Percentiles rank a stretch among this genome's conserved stretches.
These are phyloP conservation scores for Kurtzmaniella quercitrusa DNA, from an alignment of 1,139 yeast genomes.

Conservation along the genomic window DNA sequence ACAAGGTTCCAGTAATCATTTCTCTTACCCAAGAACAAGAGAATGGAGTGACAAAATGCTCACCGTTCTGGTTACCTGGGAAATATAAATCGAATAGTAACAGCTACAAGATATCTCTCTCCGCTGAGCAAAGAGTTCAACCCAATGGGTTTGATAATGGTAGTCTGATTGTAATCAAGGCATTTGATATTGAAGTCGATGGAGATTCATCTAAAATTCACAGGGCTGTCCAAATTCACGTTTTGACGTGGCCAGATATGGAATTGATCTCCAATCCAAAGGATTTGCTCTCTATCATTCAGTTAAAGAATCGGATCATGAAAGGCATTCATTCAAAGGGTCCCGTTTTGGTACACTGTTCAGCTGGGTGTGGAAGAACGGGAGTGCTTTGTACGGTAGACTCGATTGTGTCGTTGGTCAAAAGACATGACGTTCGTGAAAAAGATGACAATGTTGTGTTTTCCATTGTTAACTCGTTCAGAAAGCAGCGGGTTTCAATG, in stretches of 20 bases:
- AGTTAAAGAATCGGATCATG: conserved; percentile 33
- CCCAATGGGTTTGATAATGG: conserved; percentile 11
- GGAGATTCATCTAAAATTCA: conserved; percentile 15
- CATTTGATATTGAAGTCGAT: conserved; percentile 28
- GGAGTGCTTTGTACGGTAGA: conserved; percentile 83
- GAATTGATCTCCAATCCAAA: conserved; percentile 34
- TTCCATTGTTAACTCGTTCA: conserved; percentile 52
- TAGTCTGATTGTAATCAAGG: conserved; percentile 27
- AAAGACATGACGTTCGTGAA: conserved; percentile 7
- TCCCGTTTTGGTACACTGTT: conserved; percentile 73
- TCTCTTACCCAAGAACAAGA: conserved; percentile 52
- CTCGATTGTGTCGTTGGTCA: conserved; percentile 48
- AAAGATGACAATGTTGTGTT: conserved; percentile 23
- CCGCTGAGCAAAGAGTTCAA: conserved; percentile 14
- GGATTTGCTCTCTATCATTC: conserved; percentile 40
- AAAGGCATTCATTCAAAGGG: conserved; percentile 10
- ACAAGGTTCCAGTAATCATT: conserved; percentile 36
- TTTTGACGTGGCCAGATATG: conserved; percentile 54
- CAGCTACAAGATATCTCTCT: conserved; percentile 24
- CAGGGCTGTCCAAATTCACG: conserved; percentile 44
- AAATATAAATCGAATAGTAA: conserved; percentile 35
- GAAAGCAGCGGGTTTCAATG: conserved; percentile 77
- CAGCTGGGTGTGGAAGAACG: conserved; percentile 92
- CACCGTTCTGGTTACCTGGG: conserved; percentile 52
- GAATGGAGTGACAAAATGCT: conserved; percentile 51